phyloP scores from a whole-genome alignment of 352 stramenopile species.

The Pythium folliculosum region DNA sequence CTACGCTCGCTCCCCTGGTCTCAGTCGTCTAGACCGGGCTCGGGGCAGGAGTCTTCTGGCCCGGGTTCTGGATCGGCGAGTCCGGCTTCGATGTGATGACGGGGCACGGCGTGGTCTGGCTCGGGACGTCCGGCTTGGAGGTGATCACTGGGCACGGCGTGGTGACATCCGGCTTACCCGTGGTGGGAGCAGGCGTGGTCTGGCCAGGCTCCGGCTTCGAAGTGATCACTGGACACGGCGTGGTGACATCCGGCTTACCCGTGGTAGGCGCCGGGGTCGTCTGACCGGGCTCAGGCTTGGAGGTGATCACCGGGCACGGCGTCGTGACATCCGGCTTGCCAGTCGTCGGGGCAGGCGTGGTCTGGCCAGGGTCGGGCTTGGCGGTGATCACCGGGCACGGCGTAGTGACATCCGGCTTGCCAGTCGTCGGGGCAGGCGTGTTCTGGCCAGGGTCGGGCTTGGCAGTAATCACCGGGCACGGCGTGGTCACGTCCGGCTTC shows the following conservation, averaged over 20 bases:
- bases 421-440: not conserved
- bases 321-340: not conserved
- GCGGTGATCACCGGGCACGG: conserved; percentile 9
- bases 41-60: not conserved
- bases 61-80: not conserved
- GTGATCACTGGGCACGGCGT: conserved; percentile 20
- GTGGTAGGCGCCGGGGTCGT: not conserved
- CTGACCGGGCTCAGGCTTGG: conserved; percentile 15
- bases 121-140: conserved; percentile 18
- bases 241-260: not conserved
- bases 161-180: not conserved
- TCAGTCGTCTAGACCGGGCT: too few relatives aligned
- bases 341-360: not conserved
- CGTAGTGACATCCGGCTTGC: too few relatives aligned
- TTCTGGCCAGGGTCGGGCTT: not conserved
- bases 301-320: conserved; percentile 18
- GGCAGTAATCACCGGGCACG: conserved; percentile 11
- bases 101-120: conserved; percentile 11
- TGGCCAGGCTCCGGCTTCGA: not conserved
- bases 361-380: not conserved
- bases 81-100: conserved; percentile 17
- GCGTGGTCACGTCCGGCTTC: too few relatives aligned
- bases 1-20: too few relatives aligned
- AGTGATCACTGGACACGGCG: not conserved
- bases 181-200: not conserved